These are phyloP conservation scores for Botrytis hyacinthi DNA, from an alignment of 2,329 filamentous ascomycete species.

Conservation along the genomic window DNA sequence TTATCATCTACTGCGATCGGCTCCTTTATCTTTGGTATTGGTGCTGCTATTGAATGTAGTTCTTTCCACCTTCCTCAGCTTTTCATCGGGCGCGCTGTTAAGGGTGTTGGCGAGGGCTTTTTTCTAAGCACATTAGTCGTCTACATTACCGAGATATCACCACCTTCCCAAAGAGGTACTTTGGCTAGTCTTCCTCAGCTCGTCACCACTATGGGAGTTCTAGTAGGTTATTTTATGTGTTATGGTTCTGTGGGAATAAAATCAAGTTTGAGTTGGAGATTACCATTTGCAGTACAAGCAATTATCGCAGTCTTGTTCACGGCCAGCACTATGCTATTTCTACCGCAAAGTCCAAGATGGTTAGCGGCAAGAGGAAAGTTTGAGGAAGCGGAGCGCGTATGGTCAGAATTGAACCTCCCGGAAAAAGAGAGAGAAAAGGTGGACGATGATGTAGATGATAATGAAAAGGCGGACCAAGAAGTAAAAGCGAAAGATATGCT, in stretches of 20 bases:
- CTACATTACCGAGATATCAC: slow-evolving; percentile 61
- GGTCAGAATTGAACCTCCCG: slow-evolving; percentile 32
- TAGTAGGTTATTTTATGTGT: slow-evolving; percentile 58
- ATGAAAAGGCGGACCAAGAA: slow-evolving; percentile 20
- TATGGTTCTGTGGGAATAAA: slow-evolving; percentile 52
- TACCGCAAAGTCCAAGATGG: slow-evolving; percentile 60
- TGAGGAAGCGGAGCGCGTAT: slow-evolving; percentile 46
- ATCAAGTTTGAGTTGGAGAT: slow-evolving; percentile 53
- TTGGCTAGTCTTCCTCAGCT: slow-evolving; percentile 54
- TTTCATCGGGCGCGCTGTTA: slow-evolving; percentile 52
- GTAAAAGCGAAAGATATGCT: slow-evolving; percentile 29
- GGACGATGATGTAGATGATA: slow-evolving; percentile 19
- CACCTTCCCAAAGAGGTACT: slow-evolving; percentile 48
- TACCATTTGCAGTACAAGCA: slow-evolving; percentile 53
- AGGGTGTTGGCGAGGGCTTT: slow-evolving; percentile 58
- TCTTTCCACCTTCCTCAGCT: slow-evolving; percentile 51
- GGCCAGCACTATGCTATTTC: slow-evolving; percentile 40
- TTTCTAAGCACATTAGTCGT: slow-evolving; percentile 57
- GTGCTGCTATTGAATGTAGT: slow-evolving; percentile 52
- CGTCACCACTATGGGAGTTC: slow-evolving; percentile 49
- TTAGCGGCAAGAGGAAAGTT: slow-evolving; percentile 48
- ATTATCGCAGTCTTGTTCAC: slow-evolving; percentile 44
- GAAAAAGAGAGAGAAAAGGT: slow-evolving; percentile 33
- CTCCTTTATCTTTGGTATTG: slow-evolving; percentile 50
- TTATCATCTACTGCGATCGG: slow-evolving; percentile 50